Conservation (phyloP, 805 yeast genomes). For the Kuraishia piskuri region DNA sequence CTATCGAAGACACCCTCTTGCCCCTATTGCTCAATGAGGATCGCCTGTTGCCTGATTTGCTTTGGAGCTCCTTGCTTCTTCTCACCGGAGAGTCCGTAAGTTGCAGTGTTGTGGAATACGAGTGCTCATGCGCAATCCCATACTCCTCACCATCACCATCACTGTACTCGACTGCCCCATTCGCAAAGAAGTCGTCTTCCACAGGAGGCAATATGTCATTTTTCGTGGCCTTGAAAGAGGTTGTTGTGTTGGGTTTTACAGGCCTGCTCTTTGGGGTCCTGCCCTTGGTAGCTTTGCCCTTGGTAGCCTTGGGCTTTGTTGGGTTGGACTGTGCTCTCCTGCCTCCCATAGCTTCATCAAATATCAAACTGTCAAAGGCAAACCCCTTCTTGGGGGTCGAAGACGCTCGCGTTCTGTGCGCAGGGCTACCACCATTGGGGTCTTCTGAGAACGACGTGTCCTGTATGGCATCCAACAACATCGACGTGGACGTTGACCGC, state of each 20-base stretch:
- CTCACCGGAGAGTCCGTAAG: constrained; percentile 1
- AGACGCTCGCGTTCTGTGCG: background rate
- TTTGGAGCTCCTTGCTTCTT: constrained; percentile 1
- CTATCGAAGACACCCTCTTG: constrained; percentile 63
- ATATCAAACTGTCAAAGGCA: background rate
- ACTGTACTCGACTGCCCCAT: too few species aligned
- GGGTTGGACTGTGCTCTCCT: too few species aligned
- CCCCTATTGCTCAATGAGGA: constrained; percentile 54
- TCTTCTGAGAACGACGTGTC: background rate
- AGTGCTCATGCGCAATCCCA: background rate
- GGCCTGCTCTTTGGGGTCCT: too few species aligned
- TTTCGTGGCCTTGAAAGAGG: too few species aligned
- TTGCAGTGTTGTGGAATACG: constrained; percentile 1
- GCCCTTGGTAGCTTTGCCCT: too few species aligned
- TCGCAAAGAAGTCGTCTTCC: background rate
- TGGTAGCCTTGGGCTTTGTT: too few species aligned
- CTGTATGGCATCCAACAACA: background rate
- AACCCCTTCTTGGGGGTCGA: background rate
- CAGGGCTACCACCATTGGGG: background rate
- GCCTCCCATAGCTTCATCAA: background rate
- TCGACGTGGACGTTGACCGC: too few species aligned
- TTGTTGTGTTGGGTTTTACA: too few species aligned
- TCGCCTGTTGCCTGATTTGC: constrained; percentile 23
- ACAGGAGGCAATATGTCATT: background rate
- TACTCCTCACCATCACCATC: background rate